Evolutionary conservation across 495 filamentous ascomycete genomes (phyloP).

Genomic region (Penicillium canescens): DNA sequence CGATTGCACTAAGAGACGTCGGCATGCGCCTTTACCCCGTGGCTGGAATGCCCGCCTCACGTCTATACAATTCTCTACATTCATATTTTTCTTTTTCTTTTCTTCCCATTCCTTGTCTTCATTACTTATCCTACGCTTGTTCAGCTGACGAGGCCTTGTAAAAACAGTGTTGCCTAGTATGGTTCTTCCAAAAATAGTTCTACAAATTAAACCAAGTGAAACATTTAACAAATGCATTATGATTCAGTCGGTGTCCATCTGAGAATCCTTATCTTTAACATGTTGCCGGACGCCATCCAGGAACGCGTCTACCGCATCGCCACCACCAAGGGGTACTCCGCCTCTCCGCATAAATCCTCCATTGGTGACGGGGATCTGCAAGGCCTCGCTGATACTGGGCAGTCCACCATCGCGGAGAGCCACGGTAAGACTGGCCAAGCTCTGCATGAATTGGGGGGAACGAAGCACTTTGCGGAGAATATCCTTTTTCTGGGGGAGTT

Average conservation of each 20-base stretch:
- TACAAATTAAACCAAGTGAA: constrained; percentile 1
- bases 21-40: neutral
- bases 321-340: constrained; percentile 80
- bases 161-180: constrained; percentile 25
- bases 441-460: constrained; percentile 89
- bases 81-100: too few relatives aligned
- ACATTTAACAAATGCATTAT: neutral
- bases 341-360: constrained; percentile 73
- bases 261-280: constrained; percentile 49
- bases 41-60: neutral
- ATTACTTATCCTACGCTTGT: neutral
- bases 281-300: constrained; percentile 81
- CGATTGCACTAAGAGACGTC: constrained; percentile 7
- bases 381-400: constrained; percentile 82
- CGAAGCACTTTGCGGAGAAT: constrained; percentile 82
- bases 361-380: constrained; percentile 76
- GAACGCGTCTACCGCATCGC: constrained; percentile 87
- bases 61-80: neutral
- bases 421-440: constrained; percentile 76
- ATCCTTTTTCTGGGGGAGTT: constrained; percentile 73
- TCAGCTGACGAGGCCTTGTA: constrained; percentile 18
- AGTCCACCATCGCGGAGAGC: constrained; percentile 92
- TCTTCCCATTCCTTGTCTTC: too few relatives aligned
- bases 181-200: constrained; percentile 26
- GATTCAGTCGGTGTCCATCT: constrained; percentile 52